Base-by-base conservation (phyloP, 176 grass and related monocot genomes). In the Themeda triandra region DNA sequence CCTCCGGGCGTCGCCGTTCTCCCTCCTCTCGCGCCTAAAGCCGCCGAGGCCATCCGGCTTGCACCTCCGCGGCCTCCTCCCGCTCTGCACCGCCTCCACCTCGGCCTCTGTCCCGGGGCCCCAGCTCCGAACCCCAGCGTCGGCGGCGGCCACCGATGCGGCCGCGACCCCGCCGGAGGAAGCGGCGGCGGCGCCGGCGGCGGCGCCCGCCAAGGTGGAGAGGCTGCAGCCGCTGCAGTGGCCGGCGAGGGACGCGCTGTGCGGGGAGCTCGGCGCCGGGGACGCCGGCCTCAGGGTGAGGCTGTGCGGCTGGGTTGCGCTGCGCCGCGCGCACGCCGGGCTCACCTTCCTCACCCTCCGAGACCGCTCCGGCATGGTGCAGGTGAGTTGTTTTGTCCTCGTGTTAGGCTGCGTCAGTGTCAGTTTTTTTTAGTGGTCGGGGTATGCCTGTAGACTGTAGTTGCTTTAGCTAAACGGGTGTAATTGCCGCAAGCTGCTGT, bases 251-350 rank as follows among this genome's bases (percentile, higher is more conserved):
- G 94, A 85, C 14, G 83, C 89, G 10, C 67, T 89, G 73, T 99
- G 96, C 78, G 91, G 93, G 9, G 86, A 96, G 32, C 75, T 99
- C 40, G 91, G 91, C 2, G 45, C 62, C 0, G 76, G 33, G 2
- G 96, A 96, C 53, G 96, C 94, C 0, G 96, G 96, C 0, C 88
- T 88, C 31, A 76, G 87, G 48, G 96, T 99, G 24, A 48, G 80
- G 75, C 88, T 99, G n/a, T 96, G 96, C 64, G 93, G 96, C 17
- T 99, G 96, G 96, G 96, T 99, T 51, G 96, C 93, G 21, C 90
- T 99, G 7, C 93, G 90, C 53, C 88, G 96, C 35, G 74, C 84
- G 30, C 96, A 99, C 63, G 91, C 91, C 1, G 96, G 91, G 30
- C 91, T 99, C 66, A 96, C 93, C 27, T 99, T 94, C 85, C 86